These are phyloP conservation scores for Zopfia rhizophila DNA, from an alignment of 2,329 filamentous ascomycete genomes.

Conservation along the genomic window DNA sequence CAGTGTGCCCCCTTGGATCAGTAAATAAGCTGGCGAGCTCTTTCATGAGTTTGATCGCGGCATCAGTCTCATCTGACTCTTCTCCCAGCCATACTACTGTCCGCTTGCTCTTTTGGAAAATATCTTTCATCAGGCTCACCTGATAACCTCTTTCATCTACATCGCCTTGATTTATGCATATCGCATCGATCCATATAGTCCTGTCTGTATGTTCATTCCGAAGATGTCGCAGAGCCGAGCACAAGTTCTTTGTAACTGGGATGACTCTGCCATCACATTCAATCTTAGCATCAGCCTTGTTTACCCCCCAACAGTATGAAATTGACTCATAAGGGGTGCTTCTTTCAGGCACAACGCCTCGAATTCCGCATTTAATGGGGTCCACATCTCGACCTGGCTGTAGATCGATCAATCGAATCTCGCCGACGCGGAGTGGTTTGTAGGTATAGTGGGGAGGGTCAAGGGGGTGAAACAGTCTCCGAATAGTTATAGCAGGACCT, in stretches of 20 bases:
- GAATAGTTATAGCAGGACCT: no score
- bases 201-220: slow-evolving; percentile 2
- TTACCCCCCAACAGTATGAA: slow-evolving; percentile 23
- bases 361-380: background rate
- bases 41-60: slow-evolving; percentile 13
- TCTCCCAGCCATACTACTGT: slow-evolving; percentile 42
- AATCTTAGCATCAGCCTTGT: slow-evolving; percentile 7
- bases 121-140: slow-evolving; percentile 32
- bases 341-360: background rate
- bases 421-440: slow-evolving; percentile 2
- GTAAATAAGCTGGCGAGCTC: slow-evolving; percentile 11
- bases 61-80: slow-evolving; percentile 9
- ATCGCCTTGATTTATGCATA: slow-evolving; percentile 30
- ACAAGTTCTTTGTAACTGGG: slow-evolving; percentile 17
- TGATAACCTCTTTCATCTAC: slow-evolving; percentile 21
- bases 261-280: slow-evolving; percentile 3
- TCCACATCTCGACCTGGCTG: slow-evolving; percentile 3
- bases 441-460: no score
- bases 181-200: slow-evolving; percentile 24
- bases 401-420: slow-evolving; percentile 6
- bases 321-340: slow-evolving; percentile 13
- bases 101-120: slow-evolving; percentile 33
- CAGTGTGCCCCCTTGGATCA: background rate
- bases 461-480: no score
- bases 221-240: slow-evolving; percentile 16